Evolutionary conservation across 1,139 yeast genomes (phyloP), one percentile per base, ranked within the genome.

Genomic region (Kluyveromyces sp.): DNA sequence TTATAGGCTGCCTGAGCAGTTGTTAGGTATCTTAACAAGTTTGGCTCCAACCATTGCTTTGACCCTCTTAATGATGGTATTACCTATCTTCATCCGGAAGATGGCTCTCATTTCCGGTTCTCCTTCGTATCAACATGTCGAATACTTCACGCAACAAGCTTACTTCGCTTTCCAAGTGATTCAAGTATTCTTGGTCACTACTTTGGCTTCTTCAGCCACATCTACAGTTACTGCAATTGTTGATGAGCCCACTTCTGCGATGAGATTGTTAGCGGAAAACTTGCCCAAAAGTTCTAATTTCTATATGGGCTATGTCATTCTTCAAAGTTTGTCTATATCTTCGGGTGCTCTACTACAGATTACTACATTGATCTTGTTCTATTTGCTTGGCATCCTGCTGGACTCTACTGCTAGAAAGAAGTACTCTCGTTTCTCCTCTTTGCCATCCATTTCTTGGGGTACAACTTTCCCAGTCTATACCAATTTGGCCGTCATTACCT

Each of bases 271-370:
- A 52, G 85, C 94, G 17, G 65, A 67, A 33, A 83, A 87, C 50
- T 73, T 92, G 55, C 97, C 98, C 46, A 83, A 82, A 56, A 80
- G 97, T 6, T 83, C 96, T 32, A 92, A 89, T 68, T 92, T 92
- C 65, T 83, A 76, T 63, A 79, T 83, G 46, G 74, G 84, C 2
- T 83, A 79, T 62, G 69, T 82, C 57, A 68, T 79, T 35, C 75
- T 89, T 56, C 96, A 87, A 68, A 96, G 96, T 45, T 72, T 92
- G 57, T 69, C 94, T 2, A 74, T 86, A 45, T 77, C 95, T 13
- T 83, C 94, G 31, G 92, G 92, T 54, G 74, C 83, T 22, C 68
- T 92, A 42, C 75, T 88, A 55, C 96, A 89, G 65, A 69, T 88
- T 45, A 84, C 78, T 29, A 78, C 83, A 0, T 72, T 92, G 50